Evolutionary conservation across 306 rosid genomes (phyloP), one percentile per base, ranked within the genome.

Genomic region (Castanopsis chinensis): DNA sequence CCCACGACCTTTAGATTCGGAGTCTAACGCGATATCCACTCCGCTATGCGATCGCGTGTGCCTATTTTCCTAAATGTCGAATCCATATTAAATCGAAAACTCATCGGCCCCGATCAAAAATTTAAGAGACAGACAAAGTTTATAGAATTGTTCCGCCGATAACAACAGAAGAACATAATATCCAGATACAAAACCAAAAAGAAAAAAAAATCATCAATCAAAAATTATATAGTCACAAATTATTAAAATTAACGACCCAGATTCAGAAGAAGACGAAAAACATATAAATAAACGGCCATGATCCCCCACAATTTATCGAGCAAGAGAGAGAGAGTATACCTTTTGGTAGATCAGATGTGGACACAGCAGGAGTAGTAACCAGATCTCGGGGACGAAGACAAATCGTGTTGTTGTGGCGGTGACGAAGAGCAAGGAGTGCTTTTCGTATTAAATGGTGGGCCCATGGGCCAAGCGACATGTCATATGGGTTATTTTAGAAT

Each of bases 1-100:
- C 94, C 97, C 97, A 92, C 98, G 94, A 89, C 97, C 97, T 92
- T 89, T 94, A 94, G 98, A 94, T 90, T 5, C 97, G 97, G 97
- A 94, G 86, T 91, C 98, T 93, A 91, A 93, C 87, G 98, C 98
- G 93, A 91, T 91, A 93, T 93, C 93, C 98, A 89, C 98, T 93
- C 93, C 97, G 97, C 95, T 93, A 93, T 93, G 98, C 90, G 94
- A 90, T 83, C 94, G 0, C 3, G 10, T 5, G 6, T 60, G 12
- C 8, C 41, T 3, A 51, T 21, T 45, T 25, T 45, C 57, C 33
- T 13, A 45, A 70, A 10, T 33, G 27, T 10, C 27, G 19, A 7
- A 41, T 35, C 37, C 43, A 0, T 68, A 35, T 33, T 68, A 35
- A n/a, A 68, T 32, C 9, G 49, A 68, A 33, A 23, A n/a, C 6